Evolutionary conservation across 2,329 filamentous ascomycete species (phyloP).

Genomic region (Ascochyta pisi): DNA sequence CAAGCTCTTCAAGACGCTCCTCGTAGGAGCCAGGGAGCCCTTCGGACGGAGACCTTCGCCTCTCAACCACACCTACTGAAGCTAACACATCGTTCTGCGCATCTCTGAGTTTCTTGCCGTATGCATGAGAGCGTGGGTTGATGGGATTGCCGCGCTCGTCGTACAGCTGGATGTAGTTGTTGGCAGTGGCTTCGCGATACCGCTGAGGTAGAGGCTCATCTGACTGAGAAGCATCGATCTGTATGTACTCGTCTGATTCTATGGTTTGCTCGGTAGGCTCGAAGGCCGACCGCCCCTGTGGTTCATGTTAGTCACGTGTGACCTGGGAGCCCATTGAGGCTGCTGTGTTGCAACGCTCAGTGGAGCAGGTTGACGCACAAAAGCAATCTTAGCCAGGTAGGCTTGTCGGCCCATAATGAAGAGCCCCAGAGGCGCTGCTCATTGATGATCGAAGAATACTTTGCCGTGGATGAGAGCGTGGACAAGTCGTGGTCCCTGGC

Average conservation of each 20-base stretch:
- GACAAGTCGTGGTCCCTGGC: conserved; percentile 5
- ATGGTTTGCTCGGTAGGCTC: conserved; percentile 40
- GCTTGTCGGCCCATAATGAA: conserved; percentile 46
- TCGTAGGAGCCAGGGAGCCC: conserved; percentile 37
- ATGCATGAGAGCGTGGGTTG: conserved; percentile 50
- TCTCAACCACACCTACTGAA: conserved; percentile 56
- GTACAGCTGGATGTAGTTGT: conserved; percentile 50
- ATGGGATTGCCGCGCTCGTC: conserved; percentile 54
- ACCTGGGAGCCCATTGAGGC: not conserved
- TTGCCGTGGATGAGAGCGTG: not conserved
- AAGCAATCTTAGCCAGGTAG: conserved; percentile 47
- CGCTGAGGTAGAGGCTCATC: conserved; percentile 27
- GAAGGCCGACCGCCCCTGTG: conserved; percentile 52
- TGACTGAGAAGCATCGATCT: conserved; percentile 34
- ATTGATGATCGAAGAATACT: not conserved
- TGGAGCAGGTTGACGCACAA: conserved; percentile 32
- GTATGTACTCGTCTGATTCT: conserved; percentile 37
- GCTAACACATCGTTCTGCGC: conserved; percentile 58
- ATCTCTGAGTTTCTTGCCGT: conserved; percentile 50
- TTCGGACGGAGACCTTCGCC: conserved; percentile 38
- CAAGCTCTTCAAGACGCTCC: conserved; percentile 38
- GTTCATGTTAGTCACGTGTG: conserved; percentile 24
- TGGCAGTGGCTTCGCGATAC: conserved; percentile 33
- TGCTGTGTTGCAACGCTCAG: not conserved
- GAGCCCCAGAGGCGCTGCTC: not conserved